phyloP scores from a whole-genome alignment of 2,329 filamentous ascomycete species.

The Celoporthe dispersa region DNA sequence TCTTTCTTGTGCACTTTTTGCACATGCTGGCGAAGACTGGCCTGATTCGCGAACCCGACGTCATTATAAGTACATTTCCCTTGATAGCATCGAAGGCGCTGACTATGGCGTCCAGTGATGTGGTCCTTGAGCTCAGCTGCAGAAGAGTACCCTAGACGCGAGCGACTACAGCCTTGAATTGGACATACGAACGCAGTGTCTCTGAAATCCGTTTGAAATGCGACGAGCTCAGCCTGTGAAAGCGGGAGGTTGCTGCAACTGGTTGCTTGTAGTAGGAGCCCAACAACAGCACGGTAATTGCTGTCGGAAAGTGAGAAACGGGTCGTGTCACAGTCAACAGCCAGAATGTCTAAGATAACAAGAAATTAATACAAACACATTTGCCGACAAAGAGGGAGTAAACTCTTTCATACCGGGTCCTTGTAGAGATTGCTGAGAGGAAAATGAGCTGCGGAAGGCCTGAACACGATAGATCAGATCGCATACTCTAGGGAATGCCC shows the following conservation, averaged over 20 bases:
- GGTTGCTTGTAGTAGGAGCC: background rate
- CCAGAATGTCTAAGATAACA: background rate
- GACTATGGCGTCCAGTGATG: background rate
- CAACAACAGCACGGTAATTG: background rate
- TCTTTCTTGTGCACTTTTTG: background rate
- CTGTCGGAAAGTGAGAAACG: background rate
- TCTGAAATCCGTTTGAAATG: background rate
- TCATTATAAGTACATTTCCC: background rate
- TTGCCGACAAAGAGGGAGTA: background rate
- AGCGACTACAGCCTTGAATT: background rate
- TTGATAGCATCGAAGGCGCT: background rate
- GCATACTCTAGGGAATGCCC: background rate
- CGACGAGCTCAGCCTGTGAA: background rate
- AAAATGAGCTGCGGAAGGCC: background rate
- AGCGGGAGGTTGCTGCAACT: background rate
- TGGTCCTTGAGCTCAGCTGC: background rate
- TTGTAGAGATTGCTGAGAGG: background rate
- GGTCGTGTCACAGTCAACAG: background rate
- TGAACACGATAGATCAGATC: background rate
- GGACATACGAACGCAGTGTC: background rate
- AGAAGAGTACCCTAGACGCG: background rate
- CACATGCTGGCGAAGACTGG: background rate
- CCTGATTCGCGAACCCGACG: background rate
- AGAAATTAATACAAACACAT: background rate
- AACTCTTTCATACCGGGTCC: background rate